Conservation (phyloP, 257 asterid genomes). For the Sherardia arvensis region DNA sequence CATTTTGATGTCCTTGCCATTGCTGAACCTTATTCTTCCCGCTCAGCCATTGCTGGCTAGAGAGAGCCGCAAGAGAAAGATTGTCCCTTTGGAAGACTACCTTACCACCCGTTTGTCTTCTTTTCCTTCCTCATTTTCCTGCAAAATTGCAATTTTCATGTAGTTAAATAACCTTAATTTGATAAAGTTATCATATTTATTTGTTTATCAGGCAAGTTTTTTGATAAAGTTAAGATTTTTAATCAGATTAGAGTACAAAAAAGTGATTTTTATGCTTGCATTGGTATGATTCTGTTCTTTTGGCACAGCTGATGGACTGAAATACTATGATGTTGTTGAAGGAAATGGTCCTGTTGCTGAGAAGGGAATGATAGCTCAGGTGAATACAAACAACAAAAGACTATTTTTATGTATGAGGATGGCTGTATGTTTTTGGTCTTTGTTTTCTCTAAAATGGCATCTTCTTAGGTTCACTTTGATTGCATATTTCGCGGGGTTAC, state of each 20-base stretch:
- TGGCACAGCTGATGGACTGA: conserved; percentile 77
- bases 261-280: too few relatives aligned
- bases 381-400: conserved; percentile 9
- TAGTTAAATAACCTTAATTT: too few relatives aligned
- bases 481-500: conserved; percentile 87
- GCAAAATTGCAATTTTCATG: background rate
- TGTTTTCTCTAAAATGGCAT: conserved; percentile 10
- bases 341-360: conserved; percentile 84
- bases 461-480: conserved; percentile 76
- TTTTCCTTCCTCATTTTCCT: background rate
- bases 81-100: conserved; percentile 68
- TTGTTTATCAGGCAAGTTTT: background rate
- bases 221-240: background rate
- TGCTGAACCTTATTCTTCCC: conserved; percentile 32
- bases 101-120: conserved; percentile 40
- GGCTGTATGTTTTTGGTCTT: background rate
- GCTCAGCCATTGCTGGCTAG: conserved; percentile 65
- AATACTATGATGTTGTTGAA: conserved; percentile 66
- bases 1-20: conserved; percentile 49
- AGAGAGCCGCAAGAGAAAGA: conserved; percentile 76
- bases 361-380: conserved; percentile 81
- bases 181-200: background rate
- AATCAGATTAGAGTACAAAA: background rate
- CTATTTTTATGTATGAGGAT: background rate
- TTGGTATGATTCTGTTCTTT: conserved; percentile 12